A percentile compares a stretch with the other conserved stretches of the same genome.
phyloP scores from a whole-genome alignment of 768 basidiomycete genomes.

The Pulveroboletus sp. region DNA sequence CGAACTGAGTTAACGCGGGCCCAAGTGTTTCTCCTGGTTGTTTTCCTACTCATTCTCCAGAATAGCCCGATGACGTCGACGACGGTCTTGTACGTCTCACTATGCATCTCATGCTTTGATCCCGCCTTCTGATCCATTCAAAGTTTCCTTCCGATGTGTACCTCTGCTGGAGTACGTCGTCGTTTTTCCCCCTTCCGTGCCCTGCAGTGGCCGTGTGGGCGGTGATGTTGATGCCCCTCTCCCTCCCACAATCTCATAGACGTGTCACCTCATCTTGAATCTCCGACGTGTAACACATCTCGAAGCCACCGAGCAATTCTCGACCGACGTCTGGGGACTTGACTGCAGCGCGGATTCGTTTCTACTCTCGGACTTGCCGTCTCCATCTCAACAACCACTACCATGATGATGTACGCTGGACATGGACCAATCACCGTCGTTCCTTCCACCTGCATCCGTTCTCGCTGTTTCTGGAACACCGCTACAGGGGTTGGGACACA shows the following conservation, averaged over 20 bases:
- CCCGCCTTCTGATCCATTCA: not conserved
- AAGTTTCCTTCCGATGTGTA: slow-evolving; percentile 19
- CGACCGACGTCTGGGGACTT: slow-evolving; percentile 16
- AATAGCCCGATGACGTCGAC: slow-evolving; percentile 1
- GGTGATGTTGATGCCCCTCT: not conserved
- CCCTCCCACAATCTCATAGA: slow-evolving; percentile 1
- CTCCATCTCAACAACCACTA: not conserved
- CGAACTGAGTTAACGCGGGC: not conserved
- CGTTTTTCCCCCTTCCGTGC: not conserved
- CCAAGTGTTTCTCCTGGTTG: slow-evolving; percentile 12
- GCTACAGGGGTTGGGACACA: not conserved
- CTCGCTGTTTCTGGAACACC: not conserved
- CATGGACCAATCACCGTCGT: not conserved
- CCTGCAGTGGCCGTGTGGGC: too few relatives aligned
- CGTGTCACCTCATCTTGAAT: slow-evolving; percentile 17
- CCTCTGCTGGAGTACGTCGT: slow-evolving; percentile 16
- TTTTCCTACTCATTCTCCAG: slow-evolving; percentile 2
- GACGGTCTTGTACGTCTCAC: slow-evolving; percentile 12
- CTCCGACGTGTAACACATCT: not conserved
- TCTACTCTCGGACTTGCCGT: not conserved
- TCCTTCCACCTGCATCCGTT: not conserved
- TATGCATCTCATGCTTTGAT: not conserved
- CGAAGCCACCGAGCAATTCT: not conserved
- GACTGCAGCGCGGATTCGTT: slow-evolving; percentile 14
- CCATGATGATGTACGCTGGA: not conserved